Evolutionary conservation across 148 eudicot species (phyloP).

Genomic region (Rhododendron simsii): DNA sequence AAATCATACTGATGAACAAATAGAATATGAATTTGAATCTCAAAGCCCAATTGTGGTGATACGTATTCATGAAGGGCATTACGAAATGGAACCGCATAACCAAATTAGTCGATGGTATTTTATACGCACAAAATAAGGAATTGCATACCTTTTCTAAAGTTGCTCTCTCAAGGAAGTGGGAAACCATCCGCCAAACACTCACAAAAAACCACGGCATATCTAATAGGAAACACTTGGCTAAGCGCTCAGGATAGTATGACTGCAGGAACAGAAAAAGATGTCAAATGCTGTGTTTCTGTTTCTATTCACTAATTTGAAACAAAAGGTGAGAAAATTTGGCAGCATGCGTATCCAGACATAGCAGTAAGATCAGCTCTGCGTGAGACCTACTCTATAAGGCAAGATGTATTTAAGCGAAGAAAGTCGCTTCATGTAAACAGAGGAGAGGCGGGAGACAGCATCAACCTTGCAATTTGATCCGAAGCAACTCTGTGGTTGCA

Average conservation of each 20-base stretch:
- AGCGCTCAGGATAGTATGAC: slow-evolving; percentile 61
- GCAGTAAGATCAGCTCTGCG: background rate
- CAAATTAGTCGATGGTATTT: background rate
- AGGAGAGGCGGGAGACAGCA: background rate
- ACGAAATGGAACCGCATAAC: background rate
- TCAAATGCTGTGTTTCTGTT: background rate
- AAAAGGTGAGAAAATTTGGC: background rate
- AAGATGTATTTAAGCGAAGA: background rate
- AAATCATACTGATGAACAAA: background rate
- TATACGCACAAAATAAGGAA: background rate
- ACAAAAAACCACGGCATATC: slow-evolving; percentile 53
- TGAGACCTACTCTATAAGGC: background rate
- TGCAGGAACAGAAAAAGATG: slow-evolving; percentile 11
- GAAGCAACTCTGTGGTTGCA: background rate
- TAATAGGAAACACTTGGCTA: slow-evolving; percentile 38
- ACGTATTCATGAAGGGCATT: background rate
- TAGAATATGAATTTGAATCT: background rate
- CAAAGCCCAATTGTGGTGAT: background rate
- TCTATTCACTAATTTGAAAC: background rate
- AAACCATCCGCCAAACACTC: slow-evolving; percentile 41
- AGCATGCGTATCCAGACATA: background rate
- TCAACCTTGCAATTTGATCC: background rate
- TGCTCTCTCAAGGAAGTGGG: slow-evolving; percentile 53
- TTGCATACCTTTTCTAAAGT: slow-evolving; percentile 47
- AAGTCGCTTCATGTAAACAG: background rate